A percentile compares a stretch with the other conserved stretches of the same genome.
Evolutionary conservation across 495 filamentous ascomycete species (phyloP).

Genomic region (Penicillium silybi): DNA sequence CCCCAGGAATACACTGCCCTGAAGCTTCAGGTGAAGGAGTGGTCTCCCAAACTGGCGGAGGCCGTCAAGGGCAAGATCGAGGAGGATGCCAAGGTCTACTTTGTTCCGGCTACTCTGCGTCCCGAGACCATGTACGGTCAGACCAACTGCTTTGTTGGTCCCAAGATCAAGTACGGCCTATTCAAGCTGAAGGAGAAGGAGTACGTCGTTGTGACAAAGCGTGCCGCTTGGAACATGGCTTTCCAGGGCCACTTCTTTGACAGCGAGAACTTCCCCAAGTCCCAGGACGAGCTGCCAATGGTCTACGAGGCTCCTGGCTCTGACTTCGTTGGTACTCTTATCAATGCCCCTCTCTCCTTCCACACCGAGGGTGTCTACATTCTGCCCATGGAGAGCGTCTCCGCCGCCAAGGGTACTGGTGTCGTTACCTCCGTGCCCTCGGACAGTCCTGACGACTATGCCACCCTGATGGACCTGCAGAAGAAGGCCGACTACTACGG

Average conservation of each 20-base stretch:
- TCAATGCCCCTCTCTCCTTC: constrained; percentile 86
- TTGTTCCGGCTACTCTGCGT: constrained; percentile 86
- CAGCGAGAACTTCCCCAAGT: constrained; percentile 69
- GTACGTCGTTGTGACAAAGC: constrained; percentile 79
- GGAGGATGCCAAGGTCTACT: constrained; percentile 74
- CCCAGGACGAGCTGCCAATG: constrained; percentile 44
- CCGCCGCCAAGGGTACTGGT: constrained; percentile 89
- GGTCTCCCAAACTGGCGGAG: constrained; percentile 66
- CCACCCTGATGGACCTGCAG: constrained; percentile 77
- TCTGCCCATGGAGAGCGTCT: constrained; percentile 90
- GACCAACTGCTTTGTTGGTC: constrained; percentile 91
- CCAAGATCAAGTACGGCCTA: constrained; percentile 84
- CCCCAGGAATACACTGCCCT: constrained; percentile 91
- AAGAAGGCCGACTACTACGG: constrained; percentile 98
- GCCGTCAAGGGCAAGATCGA: constrained; percentile 75
- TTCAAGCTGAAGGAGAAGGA: constrained; percentile 81
- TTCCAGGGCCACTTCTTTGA: constrained; percentile 82
- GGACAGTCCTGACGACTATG: constrained; percentile 94
- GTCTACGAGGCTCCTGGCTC: constrained; percentile 68
- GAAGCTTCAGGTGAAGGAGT: constrained; percentile 86
- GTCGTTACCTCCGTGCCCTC: constrained; percentile 94
- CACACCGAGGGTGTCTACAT: constrained; percentile 80
- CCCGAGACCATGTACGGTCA: constrained; percentile 99
- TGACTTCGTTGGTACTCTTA: constrained; percentile 78
- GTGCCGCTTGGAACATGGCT: constrained; percentile 92